A percentile compares a stretch with the other conserved stretches of the same genome.
These are phyloP conservation scores for Pleurotus tuoliensis DNA, from an alignment of 768 basidiomycete species.

Conservation along the genomic window DNA sequence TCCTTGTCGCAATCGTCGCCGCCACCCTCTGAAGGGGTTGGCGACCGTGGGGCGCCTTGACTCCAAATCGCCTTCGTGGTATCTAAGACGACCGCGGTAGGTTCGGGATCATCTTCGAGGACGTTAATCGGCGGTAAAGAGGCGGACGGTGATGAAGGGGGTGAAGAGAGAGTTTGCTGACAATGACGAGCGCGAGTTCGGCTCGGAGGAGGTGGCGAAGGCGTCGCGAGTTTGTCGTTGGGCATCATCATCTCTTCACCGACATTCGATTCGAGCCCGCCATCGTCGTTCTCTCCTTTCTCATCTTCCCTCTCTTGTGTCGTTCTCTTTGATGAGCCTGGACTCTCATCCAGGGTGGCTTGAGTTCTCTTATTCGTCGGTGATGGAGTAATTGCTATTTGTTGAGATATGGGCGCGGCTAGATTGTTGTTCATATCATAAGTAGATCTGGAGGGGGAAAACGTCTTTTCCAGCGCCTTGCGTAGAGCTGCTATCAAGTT, in stretches of 20 bases:
- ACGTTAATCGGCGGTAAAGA: slow-evolving; percentile 1
- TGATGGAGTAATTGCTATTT: slow-evolving; percentile 15
- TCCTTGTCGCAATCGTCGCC: slow-evolving; percentile 9
- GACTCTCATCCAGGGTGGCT: too few species aligned
- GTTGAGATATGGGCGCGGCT: slow-evolving; percentile 8
- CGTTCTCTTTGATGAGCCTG: too few species aligned
- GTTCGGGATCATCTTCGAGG: slow-evolving; percentile 9
- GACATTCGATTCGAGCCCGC: too few species aligned
- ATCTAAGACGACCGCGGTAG: slow-evolving; percentile 34
- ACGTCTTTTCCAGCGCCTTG: slow-evolving; percentile 64
- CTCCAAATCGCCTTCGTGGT: slow-evolving; percentile 50
- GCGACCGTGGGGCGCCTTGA: background rate
- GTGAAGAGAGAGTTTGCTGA: too few species aligned
- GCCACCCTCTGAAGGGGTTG: background rate
- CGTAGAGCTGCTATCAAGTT: slow-evolving; percentile 73
- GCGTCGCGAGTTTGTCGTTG: too few species aligned
- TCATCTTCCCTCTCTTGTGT: too few species aligned
- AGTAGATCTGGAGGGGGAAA: slow-evolving; percentile 68
- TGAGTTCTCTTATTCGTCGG: too few species aligned
- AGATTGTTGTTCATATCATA: slow-evolving; percentile 46
- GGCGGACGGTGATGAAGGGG: background rate
- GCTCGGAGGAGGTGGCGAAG: too few species aligned
- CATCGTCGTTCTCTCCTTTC: too few species aligned
- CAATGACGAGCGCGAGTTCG: too few species aligned
- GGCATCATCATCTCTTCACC: too few species aligned